Base-by-base conservation (phyloP, 176 grass and related monocot genomes). In the Coix lacrymajobi region DNA sequence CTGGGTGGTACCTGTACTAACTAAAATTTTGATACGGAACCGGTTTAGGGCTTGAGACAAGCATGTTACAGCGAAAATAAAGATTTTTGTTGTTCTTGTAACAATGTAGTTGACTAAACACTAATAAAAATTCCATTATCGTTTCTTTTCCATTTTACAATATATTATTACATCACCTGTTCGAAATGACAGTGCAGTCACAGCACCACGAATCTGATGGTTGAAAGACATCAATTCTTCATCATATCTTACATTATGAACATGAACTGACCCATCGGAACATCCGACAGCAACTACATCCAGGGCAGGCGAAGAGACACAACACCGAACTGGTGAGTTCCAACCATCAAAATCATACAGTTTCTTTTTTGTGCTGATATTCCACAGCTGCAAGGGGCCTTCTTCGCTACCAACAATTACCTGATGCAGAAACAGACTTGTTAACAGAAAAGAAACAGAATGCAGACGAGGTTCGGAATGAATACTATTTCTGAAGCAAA, bases 141-240 rank as follows among this genome's bases (percentile, higher is more conserved):
- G 9, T n/a, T 8, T 58, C 5, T 60, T 26, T 69, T 63, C 4
- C 16, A 63, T 19, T 36, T 52, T 60, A 31, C 13, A 77, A 41
- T 66, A 34, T 62, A 38, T 37, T 69, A 85, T 39, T 11, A 67
- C 77, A 81, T 43, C 68, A 98, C 96, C 96, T 90, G 96, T 93
- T 88, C 93, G 88, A 81, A 98, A 98, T 88, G 96, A 93, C 83
- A 98, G 83, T 71, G 96, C 91, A 79, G 93, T 98, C 66, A 98
- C 93, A 82, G 91, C 85, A 60, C 96, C 96, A 83, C 93, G 93
- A 44, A 91, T 88, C 67, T 92, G 87, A 93, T 96, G 96, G 52
- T 87, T 93, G 85, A 98, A 98, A 83, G 87, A 95, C 81, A 93
- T 89, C 69, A 90, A 67, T 73, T 96, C 91, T 89, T 92, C 80